A percentile compares a stretch with the other conserved stretches of the same genome.
Evolutionary conservation across 2,329 filamentous ascomycete species (phyloP).

Genomic region (Sclerotinia trifoliorum): DNA sequence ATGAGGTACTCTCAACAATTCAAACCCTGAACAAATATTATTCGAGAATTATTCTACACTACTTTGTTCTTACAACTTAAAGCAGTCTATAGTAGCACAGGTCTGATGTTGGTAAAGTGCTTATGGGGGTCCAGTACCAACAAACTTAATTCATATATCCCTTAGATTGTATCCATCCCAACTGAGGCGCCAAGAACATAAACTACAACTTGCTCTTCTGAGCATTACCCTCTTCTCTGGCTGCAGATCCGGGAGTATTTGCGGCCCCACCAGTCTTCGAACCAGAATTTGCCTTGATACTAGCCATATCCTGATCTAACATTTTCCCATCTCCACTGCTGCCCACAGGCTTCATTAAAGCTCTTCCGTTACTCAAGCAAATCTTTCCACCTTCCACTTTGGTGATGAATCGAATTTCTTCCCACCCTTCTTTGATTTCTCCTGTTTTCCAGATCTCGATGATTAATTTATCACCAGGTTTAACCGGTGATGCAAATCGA

Average conservation of each 20-base stretch:
- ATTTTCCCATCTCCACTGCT: conserved; percentile 25
- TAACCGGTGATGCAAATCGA: conserved; percentile 80
- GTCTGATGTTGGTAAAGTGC: background rate
- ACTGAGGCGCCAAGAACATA: background rate
- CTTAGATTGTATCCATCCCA: background rate
- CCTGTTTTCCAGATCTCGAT: conserved; percentile 81
- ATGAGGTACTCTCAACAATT: background rate
- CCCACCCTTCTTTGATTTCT: conserved; percentile 64
- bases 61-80: background rate
- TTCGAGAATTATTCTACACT: no score
- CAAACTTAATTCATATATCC: background rate
- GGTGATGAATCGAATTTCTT: conserved; percentile 80
- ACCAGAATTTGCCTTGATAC: conserved; percentile 12
- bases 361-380: conserved; percentile 82
- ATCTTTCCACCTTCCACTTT: conserved; percentile 78
- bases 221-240: conserved; percentile 19
- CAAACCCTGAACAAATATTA: background rate
- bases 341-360: conserved; percentile 54
- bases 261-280: conserved; percentile 18
- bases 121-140: background rate
- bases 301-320: conserved; percentile 20
- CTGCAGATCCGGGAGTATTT: conserved; percentile 7
- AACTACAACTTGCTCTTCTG: conserved; percentile 23
- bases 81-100: background rate
- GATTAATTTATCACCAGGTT: conserved; percentile 77